Percentiles rank a stretch among this genome's conserved stretches.
phyloP scores from a whole-genome alignment of 2,329 filamentous ascomycete genomes.

The Colletotrichum orchidophilum region DNA sequence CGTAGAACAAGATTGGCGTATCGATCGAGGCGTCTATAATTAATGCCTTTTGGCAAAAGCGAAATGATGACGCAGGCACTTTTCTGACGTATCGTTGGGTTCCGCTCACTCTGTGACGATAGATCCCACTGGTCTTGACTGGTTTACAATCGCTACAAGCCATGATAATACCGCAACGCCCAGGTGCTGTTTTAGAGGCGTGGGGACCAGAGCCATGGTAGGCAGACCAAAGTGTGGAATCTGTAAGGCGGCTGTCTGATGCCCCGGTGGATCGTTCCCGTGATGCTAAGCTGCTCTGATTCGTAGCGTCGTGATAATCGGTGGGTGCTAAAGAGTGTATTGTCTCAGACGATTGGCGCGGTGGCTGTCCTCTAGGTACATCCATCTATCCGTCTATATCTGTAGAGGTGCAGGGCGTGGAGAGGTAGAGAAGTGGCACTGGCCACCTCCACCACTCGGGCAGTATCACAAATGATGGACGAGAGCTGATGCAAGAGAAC shows the following conservation, averaged over 20 bases:
- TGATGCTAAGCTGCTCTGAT: constrained; percentile 13
- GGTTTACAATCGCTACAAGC: neutral
- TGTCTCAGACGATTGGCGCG: constrained; percentile 12
- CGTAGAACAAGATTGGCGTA: neutral
- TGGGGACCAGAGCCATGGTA: neutral
- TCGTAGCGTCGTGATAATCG: neutral
- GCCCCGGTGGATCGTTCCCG: constrained; percentile 23
- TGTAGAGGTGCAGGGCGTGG: neutral
- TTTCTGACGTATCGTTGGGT: neutral
- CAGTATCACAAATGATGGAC: neutral
- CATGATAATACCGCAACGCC: neutral
- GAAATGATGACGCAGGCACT: neutral
- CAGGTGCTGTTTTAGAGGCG: neutral
- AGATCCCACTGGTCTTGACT: neutral
- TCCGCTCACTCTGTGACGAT: neutral
- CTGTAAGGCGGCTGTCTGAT: constrained; percentile 22
- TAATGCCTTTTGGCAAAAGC: neutral
- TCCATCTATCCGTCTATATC: neutral
- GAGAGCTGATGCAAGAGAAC: constrained; percentile 3
- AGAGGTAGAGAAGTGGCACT: neutral
- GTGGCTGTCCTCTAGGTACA: neutral
- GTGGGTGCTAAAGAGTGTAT: neutral
- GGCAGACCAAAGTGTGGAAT: constrained; percentile 8
- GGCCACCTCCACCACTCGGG: too few relatives aligned
- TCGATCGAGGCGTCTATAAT: neutral